phyloP scores from a whole-genome alignment of 225 moss, liverwort and hornwort genomes.

The Physcomitrium patens region DNA sequence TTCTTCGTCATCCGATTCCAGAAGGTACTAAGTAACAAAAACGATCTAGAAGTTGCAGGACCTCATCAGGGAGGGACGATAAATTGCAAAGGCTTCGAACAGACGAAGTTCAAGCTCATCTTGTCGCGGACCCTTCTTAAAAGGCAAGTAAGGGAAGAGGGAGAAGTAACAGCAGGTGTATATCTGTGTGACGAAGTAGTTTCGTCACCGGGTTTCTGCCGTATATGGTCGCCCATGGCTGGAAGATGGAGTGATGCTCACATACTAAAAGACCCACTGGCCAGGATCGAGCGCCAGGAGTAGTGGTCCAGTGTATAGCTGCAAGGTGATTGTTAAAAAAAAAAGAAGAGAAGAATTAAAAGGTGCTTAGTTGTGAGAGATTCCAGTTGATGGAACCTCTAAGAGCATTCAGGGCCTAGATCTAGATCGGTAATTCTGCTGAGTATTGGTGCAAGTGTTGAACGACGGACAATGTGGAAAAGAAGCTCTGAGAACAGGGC shows the following conservation, averaged over 20 bases:
- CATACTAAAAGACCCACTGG: too few species aligned
- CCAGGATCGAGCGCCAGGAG: too few species aligned
- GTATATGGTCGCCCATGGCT: constrained; percentile 27
- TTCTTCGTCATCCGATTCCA: constrained; percentile 81
- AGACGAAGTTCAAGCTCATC: constrained; percentile 84
- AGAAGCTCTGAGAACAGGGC: neutral
- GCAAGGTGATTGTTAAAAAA: too few species aligned
- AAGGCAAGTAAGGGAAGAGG: constrained; percentile 36
- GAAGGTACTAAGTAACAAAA: constrained; percentile 53
- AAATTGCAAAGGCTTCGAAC: constrained; percentile 85
- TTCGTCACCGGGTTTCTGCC: constrained; percentile 26
- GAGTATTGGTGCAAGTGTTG: neutral
- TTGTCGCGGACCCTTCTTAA: constrained; percentile 62
- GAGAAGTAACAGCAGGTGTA: constrained; percentile 26
- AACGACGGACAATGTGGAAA: constrained; percentile 16
- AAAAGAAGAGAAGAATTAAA: too few species aligned
- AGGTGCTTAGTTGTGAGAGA: too few species aligned
- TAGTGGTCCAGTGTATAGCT: too few species aligned
- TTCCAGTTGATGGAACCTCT: too few species aligned
- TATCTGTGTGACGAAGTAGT: constrained; percentile 28
- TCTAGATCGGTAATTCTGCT: constrained; percentile 24
- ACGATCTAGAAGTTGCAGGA: constrained; percentile 59
- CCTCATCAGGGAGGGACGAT: constrained; percentile 76
- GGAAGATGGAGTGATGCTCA: too few species aligned
- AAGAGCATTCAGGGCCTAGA: constrained; percentile 1